phyloP scores from a whole-genome alignment of 306 rosid genomes.

The Coriaria nepalensis region DNA sequence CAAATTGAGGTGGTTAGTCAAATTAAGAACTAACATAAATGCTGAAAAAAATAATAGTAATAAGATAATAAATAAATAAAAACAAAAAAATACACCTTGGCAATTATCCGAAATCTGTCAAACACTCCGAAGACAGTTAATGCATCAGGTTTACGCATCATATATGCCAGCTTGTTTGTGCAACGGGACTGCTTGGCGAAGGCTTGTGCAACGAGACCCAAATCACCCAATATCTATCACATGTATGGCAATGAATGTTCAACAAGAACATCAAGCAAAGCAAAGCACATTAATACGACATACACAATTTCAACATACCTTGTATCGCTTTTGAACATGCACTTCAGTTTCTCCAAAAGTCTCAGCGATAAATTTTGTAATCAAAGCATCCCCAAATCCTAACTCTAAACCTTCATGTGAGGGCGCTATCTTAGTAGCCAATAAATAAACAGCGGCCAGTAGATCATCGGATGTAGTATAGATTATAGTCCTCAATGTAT shows the following conservation, averaged over 20 bases:
- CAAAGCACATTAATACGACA: too few species aligned
- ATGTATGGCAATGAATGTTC: background rate
- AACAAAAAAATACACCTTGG: slow-evolving; percentile 37
- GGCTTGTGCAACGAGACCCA: slow-evolving; percentile 64
- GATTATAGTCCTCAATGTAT: slow-evolving; percentile 69
- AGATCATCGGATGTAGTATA: slow-evolving; percentile 59
- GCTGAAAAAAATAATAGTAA: too few species aligned
- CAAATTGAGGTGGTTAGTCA: slow-evolving; percentile 6
- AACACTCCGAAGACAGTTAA: slow-evolving; percentile 67
- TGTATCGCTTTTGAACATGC: slow-evolving; percentile 48
- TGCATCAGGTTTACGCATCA: slow-evolving; percentile 77
- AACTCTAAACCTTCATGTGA: slow-evolving; percentile 66
- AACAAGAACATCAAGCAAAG: too few species aligned
- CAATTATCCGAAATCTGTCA: slow-evolving; percentile 55
- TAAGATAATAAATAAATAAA: too few species aligned
- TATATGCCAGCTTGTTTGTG: slow-evolving; percentile 42
- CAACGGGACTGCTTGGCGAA: too few species aligned
- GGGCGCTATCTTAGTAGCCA: slow-evolving; percentile 59
- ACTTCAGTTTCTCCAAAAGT: slow-evolving; percentile 60
- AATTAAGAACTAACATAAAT: too few species aligned
- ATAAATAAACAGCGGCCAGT: slow-evolving; percentile 44
- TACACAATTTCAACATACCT: slow-evolving; percentile 22
- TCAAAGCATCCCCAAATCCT: slow-evolving; percentile 81
- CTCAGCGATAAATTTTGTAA: slow-evolving; percentile 69
- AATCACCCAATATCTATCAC: slow-evolving; percentile 58